Evolutionary conservation across 345 rosid species (phyloP).

Genomic region (Pistacia integerrima): DNA sequence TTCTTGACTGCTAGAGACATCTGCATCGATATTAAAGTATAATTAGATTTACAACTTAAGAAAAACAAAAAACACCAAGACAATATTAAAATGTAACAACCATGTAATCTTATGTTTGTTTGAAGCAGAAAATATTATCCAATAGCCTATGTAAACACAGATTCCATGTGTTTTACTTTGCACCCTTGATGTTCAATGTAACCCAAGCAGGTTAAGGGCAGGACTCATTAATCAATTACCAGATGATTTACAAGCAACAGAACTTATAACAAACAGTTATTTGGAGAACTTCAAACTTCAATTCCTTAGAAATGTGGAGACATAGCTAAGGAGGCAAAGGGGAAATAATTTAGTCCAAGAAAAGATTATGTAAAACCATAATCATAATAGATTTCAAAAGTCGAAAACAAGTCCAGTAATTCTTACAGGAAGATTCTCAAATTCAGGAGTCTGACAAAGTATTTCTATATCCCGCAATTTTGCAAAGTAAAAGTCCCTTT

Average conservation of each 20-base stretch:
- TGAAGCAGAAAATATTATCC: not conserved
- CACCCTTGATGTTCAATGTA: not conserved
- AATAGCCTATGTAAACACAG: not conserved
- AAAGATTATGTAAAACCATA: not conserved
- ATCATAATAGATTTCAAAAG: not conserved
- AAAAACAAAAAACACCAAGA: not conserved
- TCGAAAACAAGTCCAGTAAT: not conserved
- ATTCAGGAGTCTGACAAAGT: constrained; percentile 75
- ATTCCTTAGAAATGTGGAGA: not conserved
- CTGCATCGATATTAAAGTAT: constrained; percentile 40
- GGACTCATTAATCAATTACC: not conserved
- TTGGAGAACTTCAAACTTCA: not conserved
- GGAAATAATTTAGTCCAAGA: not conserved
- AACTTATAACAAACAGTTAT: not conserved
- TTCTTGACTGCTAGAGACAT: constrained; percentile 78
- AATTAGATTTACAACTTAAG: not conserved
- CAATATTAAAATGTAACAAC: not conserved
- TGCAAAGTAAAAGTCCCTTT: constrained; percentile 90
- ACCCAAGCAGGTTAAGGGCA: not conserved
- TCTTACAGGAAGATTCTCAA: constrained; percentile 71
- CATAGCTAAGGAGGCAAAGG: not conserved
- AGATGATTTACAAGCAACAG: not conserved
- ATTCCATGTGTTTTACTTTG: not conserved
- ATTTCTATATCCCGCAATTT: constrained; percentile 85
- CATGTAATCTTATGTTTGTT: not conserved